Conservation (phyloP, 2,329 filamentous ascomycete species). For the Colletotrichum navitas region DNA sequence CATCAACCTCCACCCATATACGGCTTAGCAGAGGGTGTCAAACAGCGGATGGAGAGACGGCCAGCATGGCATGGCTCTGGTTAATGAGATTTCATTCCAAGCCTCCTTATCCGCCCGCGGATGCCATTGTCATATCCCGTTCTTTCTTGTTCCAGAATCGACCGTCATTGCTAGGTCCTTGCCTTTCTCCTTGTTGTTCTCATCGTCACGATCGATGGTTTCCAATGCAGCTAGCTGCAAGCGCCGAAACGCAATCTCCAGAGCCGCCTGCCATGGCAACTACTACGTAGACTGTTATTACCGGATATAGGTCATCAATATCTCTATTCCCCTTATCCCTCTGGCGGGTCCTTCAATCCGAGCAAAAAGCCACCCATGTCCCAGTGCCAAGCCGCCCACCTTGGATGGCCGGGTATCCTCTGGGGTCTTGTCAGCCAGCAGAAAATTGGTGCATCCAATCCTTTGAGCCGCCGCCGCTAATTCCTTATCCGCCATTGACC, state of each 20-base stretch:
- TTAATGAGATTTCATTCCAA: conserved; percentile 37
- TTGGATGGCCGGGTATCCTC: conserved; percentile 13
- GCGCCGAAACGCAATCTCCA: neutral
- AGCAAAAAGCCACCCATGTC: conserved; percentile 29
- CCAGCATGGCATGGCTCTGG: neutral
- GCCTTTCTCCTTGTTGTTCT: neutral
- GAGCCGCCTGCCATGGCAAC: conserved; percentile 7
- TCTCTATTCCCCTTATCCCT: neutral
- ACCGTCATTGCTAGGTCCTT: neutral
- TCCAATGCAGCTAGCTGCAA: neutral
- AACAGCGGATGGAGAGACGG: conserved; percentile 19
- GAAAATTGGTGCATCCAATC: conserved; percentile 27
- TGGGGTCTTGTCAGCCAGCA: conserved; percentile 30
- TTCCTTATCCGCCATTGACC: conserved; percentile 31
- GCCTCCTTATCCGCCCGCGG: neutral
- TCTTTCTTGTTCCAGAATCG: neutral
- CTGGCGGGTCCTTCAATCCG: conserved; percentile 25
- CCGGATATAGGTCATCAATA: conserved; percentile 4
- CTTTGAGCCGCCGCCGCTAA: conserved; percentile 35
- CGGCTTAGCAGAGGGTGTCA: conserved; percentile 22
- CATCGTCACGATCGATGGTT: neutral
- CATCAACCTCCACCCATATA: conserved; percentile 4
- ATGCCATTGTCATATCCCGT: neutral
- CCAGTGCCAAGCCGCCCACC: conserved; percentile 29
- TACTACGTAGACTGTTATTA: neutral